Evolutionary conservation across 1,284 basidiomycete genomes (phyloP).

Genomic region (Ganoderma sp.): DNA sequence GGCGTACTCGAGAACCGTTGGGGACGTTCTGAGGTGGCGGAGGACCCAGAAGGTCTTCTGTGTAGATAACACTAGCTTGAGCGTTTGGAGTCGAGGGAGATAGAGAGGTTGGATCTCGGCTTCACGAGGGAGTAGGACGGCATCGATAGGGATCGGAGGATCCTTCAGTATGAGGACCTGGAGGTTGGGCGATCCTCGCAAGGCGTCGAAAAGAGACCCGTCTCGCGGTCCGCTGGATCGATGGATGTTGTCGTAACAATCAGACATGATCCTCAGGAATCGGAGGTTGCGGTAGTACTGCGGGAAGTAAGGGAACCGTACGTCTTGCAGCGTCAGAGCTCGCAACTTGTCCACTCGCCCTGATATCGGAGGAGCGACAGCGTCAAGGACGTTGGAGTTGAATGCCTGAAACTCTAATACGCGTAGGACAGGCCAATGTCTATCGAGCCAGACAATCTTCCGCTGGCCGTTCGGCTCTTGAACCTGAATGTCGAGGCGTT

Average conservation of each 20-base stretch:
- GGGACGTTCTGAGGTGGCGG: slow-evolving; percentile 1
- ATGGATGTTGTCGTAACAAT: not conserved
- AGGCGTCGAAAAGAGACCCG: not conserved
- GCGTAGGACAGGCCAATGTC: slow-evolving; percentile 2
- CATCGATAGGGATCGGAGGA: not conserved
- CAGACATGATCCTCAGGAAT: not conserved
- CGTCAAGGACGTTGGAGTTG: not conserved
- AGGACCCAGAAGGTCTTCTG: not conserved
- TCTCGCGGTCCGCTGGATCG: not conserved
- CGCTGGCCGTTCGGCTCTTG: not conserved
- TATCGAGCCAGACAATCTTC: slow-evolving; percentile 8
- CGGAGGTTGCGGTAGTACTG: not conserved
- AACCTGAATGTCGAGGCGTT: not conserved
- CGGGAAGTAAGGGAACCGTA: slow-evolving; percentile 10
- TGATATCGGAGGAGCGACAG: not conserved
- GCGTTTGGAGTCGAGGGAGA: not conserved
- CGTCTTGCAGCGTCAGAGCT: not conserved
- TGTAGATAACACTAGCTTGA: not conserved
- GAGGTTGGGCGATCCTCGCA: slow-evolving; percentile 6
- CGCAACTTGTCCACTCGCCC: not conserved
- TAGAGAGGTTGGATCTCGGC: not conserved
- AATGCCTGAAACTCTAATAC: not conserved
- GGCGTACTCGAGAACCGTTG: not conserved
- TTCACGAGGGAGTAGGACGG: not conserved
- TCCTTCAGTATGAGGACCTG: slow-evolving; percentile 7